Base-by-base conservation (phyloP, 352 stramenopile genomes). In the Nothophytophthora sp. region DNA sequence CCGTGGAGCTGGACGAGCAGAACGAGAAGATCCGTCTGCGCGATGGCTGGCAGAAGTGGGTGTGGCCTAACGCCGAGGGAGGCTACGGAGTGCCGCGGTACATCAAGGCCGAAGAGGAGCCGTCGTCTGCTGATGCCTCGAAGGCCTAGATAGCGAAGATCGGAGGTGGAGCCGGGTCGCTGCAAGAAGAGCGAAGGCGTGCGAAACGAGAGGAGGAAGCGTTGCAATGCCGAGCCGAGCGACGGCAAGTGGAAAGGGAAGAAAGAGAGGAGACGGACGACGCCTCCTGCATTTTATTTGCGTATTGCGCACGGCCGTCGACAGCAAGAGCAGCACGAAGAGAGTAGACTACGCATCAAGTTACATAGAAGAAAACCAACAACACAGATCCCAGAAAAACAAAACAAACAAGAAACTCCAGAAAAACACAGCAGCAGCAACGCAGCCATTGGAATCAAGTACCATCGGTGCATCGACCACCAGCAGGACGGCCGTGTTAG, bases 21-120 rank as follows among this genome's bases (percentile, higher is more conserved):
- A 97, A 97, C 67, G 88, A 96, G 60, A 97, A 92, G 67, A 90
- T 97, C 33, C 84, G 88, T 40, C 67, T 95, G 55, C 84, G 82
- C 34, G 53, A 92, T 16, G 85, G 73, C 48, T 97, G 88, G 88
- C 55, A 92, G 46, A 80, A 86, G 73, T 97, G 88, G 88, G 72
- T 97, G 36, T 95, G 89, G 73, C 88, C 88, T 7, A 96, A 96
- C 54, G 72, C 67, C 28, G 74, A 92, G n/a, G 88, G 88, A 55
- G 73, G 78, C 45, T 90, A 84, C 56, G 88, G 88, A 24, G 82
- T 96, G n/a, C 81, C 85, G 27, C 70, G 75, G 33, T 97, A 96
- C 76, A 81, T 97, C 63, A 97, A 97, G 74, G 52, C 85, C 5
- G 52, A 59, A 20, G 73, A 78, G 27, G 46, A 52, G 28, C 58